A percentile compares a stretch with the other conserved stretches of the same genome.
Evolutionary conservation across 192 early-diverging fungal species (phyloP).

Genomic region (Coemansia sp.): DNA sequence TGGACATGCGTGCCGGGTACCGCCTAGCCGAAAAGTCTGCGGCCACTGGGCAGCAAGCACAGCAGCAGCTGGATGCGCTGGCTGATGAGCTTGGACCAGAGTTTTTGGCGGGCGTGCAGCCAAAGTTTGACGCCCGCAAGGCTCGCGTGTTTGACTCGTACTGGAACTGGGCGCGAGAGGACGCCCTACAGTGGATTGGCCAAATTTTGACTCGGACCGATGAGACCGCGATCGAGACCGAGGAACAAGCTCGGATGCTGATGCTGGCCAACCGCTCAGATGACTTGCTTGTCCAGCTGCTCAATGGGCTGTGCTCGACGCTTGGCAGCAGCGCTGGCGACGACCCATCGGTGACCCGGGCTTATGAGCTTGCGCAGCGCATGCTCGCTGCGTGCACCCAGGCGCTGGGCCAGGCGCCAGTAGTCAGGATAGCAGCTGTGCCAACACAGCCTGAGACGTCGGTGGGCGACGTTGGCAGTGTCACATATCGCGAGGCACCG

Average conservation of each 20-base stretch:
- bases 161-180: slow-evolving; percentile 90
- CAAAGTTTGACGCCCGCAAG: slow-evolving; percentile 77
- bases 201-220: slow-evolving; percentile 76
- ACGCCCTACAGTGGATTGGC: slow-evolving; percentile 58
- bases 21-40: slow-evolving; percentile 54
- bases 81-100: slow-evolving; percentile 81
- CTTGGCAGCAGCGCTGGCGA: slow-evolving; percentile 65
- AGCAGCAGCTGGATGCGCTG: slow-evolving; percentile 76
- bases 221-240: slow-evolving; percentile 59
- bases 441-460: slow-evolving; percentile 76
- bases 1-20: slow-evolving; percentile 73
- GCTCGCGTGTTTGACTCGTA: slow-evolving; percentile 86
- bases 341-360: slow-evolving; percentile 60
- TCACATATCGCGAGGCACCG: slow-evolving; percentile 75
- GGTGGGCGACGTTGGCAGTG: slow-evolving; percentile 69
- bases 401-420: slow-evolving; percentile 65
- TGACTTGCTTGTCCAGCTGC: slow-evolving; percentile 34
- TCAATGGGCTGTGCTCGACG: slow-evolving; percentile 73
- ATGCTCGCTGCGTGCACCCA: slow-evolving; percentile 81
- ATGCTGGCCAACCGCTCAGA: slow-evolving; percentile 75
- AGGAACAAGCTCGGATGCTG: slow-evolving; percentile 10
- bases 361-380: slow-evolving; percentile 65
- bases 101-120: slow-evolving; percentile 83
- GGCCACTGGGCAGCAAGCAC: slow-evolving; percentile 14
- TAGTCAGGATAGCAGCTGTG: not conserved